Conservation (phyloP, 164 flowering plant genomes). For the Nymphaea colorata region DNA sequence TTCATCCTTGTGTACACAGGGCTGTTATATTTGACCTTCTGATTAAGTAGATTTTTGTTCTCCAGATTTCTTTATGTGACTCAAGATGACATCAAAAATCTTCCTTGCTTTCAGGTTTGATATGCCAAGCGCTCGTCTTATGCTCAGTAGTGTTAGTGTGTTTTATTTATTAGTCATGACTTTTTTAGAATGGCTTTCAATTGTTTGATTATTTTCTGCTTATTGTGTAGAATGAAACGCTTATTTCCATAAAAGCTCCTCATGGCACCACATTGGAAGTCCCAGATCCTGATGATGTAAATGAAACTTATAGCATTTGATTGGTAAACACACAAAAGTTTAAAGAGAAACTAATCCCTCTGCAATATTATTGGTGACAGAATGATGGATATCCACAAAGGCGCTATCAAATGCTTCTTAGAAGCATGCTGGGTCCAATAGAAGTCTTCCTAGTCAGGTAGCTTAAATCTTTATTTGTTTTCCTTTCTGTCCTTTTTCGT, state of each 20-base stretch:
- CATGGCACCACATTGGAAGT: conserved; percentile 59
- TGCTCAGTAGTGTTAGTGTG: neutral
- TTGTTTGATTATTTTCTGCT: neutral
- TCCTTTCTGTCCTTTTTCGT: neutral
- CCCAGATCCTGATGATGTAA: conserved; percentile 66
- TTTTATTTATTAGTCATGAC: too few species aligned
- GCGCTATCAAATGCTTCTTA: conserved; percentile 43
- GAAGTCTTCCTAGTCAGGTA: conserved; percentile 56
- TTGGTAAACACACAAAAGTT: too few species aligned
- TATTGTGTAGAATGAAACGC: conserved; percentile 38
- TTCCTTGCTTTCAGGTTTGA: conserved; percentile 52
- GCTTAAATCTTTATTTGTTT: neutral
- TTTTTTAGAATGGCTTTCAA: neutral
- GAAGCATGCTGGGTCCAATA: conserved; percentile 62
- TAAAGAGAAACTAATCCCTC: neutral
- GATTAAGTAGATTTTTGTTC: conserved; percentile 6
- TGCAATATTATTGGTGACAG: conserved; percentile 21
- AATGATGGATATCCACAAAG: conserved; percentile 24
- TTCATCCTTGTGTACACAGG: neutral
- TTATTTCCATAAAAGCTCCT: conserved; percentile 67
- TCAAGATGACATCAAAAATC: conserved; percentile 45
- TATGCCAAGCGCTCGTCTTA: neutral
- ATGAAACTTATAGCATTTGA: conserved; percentile 2
- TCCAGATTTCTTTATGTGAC: conserved; percentile 42
- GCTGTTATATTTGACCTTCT: conserved; percentile 1